Percentiles rank a stretch among this genome's conserved stretches.
phyloP scores from a whole-genome alignment of 768 basidiomycete species.

The Termitomyces sp. region DNA sequence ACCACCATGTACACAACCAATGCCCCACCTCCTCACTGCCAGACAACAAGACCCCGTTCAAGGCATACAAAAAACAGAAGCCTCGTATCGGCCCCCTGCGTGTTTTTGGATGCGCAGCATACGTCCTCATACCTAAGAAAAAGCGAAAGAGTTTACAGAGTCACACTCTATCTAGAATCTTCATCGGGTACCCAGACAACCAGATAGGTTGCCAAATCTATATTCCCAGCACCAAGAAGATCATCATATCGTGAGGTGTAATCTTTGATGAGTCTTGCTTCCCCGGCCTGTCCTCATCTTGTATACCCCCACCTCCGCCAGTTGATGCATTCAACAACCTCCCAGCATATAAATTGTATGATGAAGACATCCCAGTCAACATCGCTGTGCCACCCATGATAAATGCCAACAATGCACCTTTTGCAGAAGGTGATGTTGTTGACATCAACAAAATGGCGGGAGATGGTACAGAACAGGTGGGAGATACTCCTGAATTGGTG shows the following conservation, averaged over 20 bases:
- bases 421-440: too few species aligned
- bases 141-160: slow-evolving; percentile 20
- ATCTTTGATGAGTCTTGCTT: slow-evolving; percentile 28
- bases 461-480: too few species aligned
- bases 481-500: too few species aligned
- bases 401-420: too few species aligned
- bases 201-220: slow-evolving; percentile 26
- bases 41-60: background rate
- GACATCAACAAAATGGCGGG: too few species aligned
- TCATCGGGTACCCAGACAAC: slow-evolving; percentile 26
- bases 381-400: too few species aligned
- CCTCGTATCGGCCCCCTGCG: slow-evolving; percentile 17
- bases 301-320: background rate
- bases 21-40: background rate
- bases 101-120: slow-evolving; percentile 32
- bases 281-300: slow-evolving; percentile 14
- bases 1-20: slow-evolving; percentile 8
- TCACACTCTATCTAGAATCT: slow-evolving; percentile 23
- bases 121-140: slow-evolving; percentile 29
- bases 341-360: too few species aligned
- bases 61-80: background rate
- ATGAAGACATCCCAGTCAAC: too few species aligned
- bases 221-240: slow-evolving; percentile 18
- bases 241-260: slow-evolving; percentile 20
- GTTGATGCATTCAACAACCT: too few species aligned